Evolutionary conservation across 495 filamentous ascomycete species (phyloP), one percentile per base, ranked within the genome.

Genomic region (Aspergillus homomorphus): DNA sequence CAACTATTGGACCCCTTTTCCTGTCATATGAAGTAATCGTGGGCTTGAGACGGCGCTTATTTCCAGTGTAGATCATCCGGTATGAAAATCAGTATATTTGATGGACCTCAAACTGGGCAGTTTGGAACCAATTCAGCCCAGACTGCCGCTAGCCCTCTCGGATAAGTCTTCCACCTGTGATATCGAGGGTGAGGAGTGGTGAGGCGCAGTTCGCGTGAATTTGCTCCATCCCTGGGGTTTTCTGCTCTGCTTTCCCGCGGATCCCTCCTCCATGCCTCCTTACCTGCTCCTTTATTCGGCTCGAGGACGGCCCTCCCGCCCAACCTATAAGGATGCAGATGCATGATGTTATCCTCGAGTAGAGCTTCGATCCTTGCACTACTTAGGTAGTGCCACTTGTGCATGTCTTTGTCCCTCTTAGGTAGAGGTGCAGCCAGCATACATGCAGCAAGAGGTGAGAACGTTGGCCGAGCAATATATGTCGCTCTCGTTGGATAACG

Each of bases 161-260:
- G 55, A 1, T 20, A 24, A 42, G 3, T 51, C 22, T 49, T 51
- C 55, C 55, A 28, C 55, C 55, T 45, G 44, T 49, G 30, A 23
- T 23, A 51, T 43, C 20, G 18, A 7, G 30, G 23, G 38, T 51
- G 26, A 45, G 9, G 45, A n/a, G n/a, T 22, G 7, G 18, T 20
- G n/a, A 46, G 45, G 10, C 24, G 48, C 23, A 30, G 4, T 9
- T 51, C 7, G 33, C 33, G 33, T 38, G 33, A 12, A 38, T 51
- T 14, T n/a, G 23, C 48, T 28, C 15, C 28, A 24, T 51, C 15
- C 16, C 23, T 15, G 16, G 21, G 18, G 30, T 30, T 18, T 23
- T 30, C 28, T 51, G 5, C n/a, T 44, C 46, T 55, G 14, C 4
- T 30, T 45, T 4, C 10, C 42, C 3, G 18, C 22, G 44, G 18